Evolutionary conservation across 345 rosid species (phyloP), one percentile per base, ranked within the genome.

Genomic region (Mallotus nudiflorus): DNA sequence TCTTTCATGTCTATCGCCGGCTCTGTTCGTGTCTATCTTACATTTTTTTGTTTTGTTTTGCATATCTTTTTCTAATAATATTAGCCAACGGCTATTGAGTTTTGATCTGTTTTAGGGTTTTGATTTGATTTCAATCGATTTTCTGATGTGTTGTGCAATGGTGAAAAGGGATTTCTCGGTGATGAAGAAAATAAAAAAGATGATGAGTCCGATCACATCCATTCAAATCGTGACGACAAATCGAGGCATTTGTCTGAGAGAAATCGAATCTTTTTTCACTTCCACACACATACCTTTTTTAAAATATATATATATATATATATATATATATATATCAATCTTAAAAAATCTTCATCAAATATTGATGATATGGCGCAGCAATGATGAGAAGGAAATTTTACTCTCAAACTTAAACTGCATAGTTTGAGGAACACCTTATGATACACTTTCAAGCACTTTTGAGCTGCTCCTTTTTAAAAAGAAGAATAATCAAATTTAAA

Each of bases 161-260:
- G 8, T 25, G 28, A 13, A 8, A 8, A 0, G 14, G 13, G 70
- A 14, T 75, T 75, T 69, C 79, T 75, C 79, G 44, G 54, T 75
- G 79, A 75, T 82, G 87, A 86, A 68, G 77, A 75, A 73, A 71
- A 62, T n/a, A n/a, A 53, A 22, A 18, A 8, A 42, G 89, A 83
- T 85, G 85, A 85, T 81, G 83, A 79, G 89, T 83, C 87, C 74
- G 89, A 85, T 70, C 50, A 65, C n/a, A 46, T 80, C 83, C 82
- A 77, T 80, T 78, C 82, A 18, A 75, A 72, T 74, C 71, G 69
- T 85, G 85, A 85, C 73, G 89, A 83, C 81, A 73, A 81, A 50
- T 73, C 87, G 85, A 85, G 87, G 89, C 87, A 86, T 86, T 86
- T 86, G 85, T 83, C 87, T 83, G 87, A 85, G 89, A 83, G 81